These are phyloP conservation scores for Zasmidium angulare DNA, from an alignment of 2,329 filamentous ascomycete genomes.

Conservation along the genomic window DNA sequence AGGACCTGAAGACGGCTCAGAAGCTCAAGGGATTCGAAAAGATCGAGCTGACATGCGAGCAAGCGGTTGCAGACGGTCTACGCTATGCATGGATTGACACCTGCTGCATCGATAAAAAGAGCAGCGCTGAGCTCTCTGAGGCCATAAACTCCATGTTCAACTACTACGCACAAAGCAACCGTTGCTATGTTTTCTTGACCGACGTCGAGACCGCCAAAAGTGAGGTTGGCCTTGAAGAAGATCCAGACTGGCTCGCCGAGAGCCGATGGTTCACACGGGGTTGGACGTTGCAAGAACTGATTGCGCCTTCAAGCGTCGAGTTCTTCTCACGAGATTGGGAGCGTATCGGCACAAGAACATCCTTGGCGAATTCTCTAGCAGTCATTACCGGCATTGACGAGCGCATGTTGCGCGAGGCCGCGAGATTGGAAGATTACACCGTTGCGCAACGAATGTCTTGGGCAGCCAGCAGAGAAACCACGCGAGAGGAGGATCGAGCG, in stretches of 20 bases:
- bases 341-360: neutral
- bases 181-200: conserved; percentile 17
- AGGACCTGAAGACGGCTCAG: neutral
- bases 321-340: conserved; percentile 15
- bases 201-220: conserved; percentile 6
- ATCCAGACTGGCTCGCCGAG: neutral
- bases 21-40: conserved; percentile 3
- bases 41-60: conserved; percentile 9
- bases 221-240: neutral
- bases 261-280: conserved; percentile 20
- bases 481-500: conserved; percentile 29
- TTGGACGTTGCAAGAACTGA: conserved; percentile 27
- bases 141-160: conserved; percentile 21
- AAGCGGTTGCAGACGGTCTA: conserved; percentile 7
- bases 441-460: conserved; percentile 25
- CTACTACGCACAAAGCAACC: conserved; percentile 11
- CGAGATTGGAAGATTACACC: conserved; percentile 2
- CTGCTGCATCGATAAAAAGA: conserved; percentile 24
- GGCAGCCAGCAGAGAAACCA: conserved; percentile 21
- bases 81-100: conserved; percentile 14
- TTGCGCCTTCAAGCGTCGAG: conserved; percentile 16
- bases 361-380: neutral
- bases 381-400: neutral
- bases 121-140: conserved; percentile 21
- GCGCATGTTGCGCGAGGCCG: neutral